These are phyloP conservation scores for Phaeotremella fagi DNA, from an alignment of 768 basidiomycete species.

Conservation along the genomic window DNA sequence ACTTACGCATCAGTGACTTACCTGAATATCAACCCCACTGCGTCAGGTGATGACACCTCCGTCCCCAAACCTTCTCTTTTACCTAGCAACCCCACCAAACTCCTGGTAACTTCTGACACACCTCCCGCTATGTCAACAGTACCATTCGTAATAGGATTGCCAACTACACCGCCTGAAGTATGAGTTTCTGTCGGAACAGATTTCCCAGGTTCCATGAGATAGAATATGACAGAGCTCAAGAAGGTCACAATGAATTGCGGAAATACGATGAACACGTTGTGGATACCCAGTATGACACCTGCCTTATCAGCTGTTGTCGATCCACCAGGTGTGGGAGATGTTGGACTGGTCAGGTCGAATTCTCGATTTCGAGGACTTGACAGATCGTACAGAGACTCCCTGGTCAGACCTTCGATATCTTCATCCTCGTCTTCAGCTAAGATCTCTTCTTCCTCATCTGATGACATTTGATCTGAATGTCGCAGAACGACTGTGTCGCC, in stretches of 20 bases:
- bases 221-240: constrained; percentile 78
- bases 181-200: constrained; percentile 35
- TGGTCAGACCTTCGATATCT: not conserved
- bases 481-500: constrained; percentile 19
- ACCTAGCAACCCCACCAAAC: constrained; percentile 7
- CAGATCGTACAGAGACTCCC: not conserved
- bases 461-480: constrained; percentile 13
- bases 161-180: constrained; percentile 20
- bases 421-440: not conserved
- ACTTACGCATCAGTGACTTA: constrained; percentile 49
- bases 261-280: constrained; percentile 88
- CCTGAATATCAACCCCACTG: constrained; percentile 78
- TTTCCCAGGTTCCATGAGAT: constrained; percentile 64
- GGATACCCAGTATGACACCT: constrained; percentile 86
- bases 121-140: constrained; percentile 43
- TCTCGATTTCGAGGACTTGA: not conserved
- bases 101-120: not conserved
- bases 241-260: constrained; percentile 92
- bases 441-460: constrained; percentile 3
- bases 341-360: not conserved
- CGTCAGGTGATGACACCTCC: constrained; percentile 54
- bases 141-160: constrained; percentile 49
- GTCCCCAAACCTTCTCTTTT: constrained; percentile 28
- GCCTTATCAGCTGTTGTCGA: constrained; percentile 63
- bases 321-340: constrained; percentile 11